Evolutionary conservation across 345 rosid genomes (phyloP), one percentile per base, ranked within the genome.

Genomic region (Arabis hirsuta): DNA sequence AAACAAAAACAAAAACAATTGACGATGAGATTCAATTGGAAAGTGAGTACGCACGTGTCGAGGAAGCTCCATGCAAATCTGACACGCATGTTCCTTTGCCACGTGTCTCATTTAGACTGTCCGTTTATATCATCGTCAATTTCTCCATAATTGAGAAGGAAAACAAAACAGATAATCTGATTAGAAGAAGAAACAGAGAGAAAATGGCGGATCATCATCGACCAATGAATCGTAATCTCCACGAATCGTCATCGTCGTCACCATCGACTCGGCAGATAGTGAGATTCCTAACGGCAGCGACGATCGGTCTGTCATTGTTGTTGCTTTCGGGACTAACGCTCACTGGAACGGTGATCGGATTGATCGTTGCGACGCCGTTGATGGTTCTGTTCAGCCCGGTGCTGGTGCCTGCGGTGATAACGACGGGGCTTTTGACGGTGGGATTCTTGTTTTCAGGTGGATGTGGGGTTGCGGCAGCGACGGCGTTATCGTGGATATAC

Each of bases 401-500:
- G 44, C 55, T 91, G 1, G 82, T 91, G 6, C 96, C 96, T 0
- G 86, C 92, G 1, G 89, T 39, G 41, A 76, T 83, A 7, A 74
- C 51, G 2, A 4, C 72, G 26, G 57, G 71, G 43, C 12, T 87
- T 62, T 71, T 73, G 7, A 32, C 62, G 0, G 4, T 44, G 2
- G 92, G 95, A 9, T 81, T 91, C 65, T 45, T 85, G 13, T 76
- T 85, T 72, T 85, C 92, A 0, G 83, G 89, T 7, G 86, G 81
- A 0, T 86, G 78, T 62, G 90, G 95, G 1, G 73, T 78, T 62
- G 87, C 87, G 7, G 95, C 91, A 1, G 31, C 82, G 29, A 70
- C 83, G 55, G 67, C 83, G 14, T 27, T 88, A 16, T 19, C 86
- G 39, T 92, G 96, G 98, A 78, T 87, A n/a, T 88, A 88, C 71